Percentiles rank a stretch among this genome's conserved stretches.
Evolutionary conservation across 306 rosid genomes (phyloP).

Genomic region (Glycine soja): DNA sequence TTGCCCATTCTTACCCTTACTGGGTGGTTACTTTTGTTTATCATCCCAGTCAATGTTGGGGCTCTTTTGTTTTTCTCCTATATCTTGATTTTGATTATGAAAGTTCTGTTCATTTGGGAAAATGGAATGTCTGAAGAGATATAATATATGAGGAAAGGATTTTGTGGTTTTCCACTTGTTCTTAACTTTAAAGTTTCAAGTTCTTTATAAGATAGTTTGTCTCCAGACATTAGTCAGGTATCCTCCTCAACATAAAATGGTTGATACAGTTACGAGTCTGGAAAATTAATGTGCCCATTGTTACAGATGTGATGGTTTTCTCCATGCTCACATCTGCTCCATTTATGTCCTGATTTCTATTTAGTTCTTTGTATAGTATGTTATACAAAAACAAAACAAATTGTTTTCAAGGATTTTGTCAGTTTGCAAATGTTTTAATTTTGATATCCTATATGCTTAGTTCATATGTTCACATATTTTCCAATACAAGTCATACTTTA

Average conservation of each 20-base stretch:
- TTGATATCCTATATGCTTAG: neutral
- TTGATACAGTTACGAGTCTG: conserved; percentile 60
- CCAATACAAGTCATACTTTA: neutral
- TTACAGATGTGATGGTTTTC: conserved; percentile 50
- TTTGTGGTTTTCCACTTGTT: neutral
- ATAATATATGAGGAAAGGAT: neutral
- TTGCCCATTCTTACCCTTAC: conserved; percentile 32
- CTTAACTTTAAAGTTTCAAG: neutral
- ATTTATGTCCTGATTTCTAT: neutral
- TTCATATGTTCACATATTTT: neutral
- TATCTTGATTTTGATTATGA: neutral
- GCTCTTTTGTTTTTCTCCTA: conserved; percentile 2
- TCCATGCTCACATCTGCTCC: conserved; percentile 55
- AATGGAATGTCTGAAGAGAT: neutral
- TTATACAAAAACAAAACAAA: neutral
- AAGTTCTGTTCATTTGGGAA: neutral
- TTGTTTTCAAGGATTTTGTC: neutral
- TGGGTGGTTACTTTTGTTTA: conserved; percentile 27
- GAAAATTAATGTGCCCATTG: conserved; percentile 52
- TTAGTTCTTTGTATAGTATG: neutral
- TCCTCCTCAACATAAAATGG: conserved; percentile 45
- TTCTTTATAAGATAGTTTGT: neutral
- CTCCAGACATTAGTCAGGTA: conserved; percentile 73
- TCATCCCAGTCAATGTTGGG: conserved; percentile 60
- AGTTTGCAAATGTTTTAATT: neutral